Conservation (phyloP, 768 basidiomycete genomes). For the Phlebiopsis flavidoalba region DNA sequence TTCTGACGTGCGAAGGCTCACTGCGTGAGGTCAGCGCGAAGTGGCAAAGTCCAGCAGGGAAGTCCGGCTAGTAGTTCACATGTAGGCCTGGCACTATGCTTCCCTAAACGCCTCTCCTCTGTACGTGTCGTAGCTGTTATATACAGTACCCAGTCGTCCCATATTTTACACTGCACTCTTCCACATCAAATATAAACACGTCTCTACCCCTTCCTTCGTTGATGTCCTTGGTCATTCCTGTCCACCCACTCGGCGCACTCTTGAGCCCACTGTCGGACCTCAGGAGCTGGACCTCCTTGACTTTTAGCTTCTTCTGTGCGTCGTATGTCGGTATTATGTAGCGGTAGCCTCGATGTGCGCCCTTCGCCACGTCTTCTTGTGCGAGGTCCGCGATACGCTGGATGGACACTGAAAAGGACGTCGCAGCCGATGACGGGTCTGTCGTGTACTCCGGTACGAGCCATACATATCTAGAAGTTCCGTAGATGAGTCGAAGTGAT, state of each 20-base stretch:
- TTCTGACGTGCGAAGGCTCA: too few relatives aligned
- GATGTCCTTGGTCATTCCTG: constrained; percentile 2
- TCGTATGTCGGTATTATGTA: constrained; percentile 3
- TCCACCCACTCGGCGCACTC: neutral
- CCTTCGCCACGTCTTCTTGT: neutral
- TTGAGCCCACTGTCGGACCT: neutral
- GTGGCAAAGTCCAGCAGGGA: too few relatives aligned
- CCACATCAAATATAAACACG: constrained; percentile 3
- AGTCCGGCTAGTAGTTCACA: too few relatives aligned
- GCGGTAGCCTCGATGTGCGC: neutral
- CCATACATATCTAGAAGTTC: neutral
- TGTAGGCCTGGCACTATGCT: too few relatives aligned
- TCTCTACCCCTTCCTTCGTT: neutral
- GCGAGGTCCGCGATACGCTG: constrained; percentile 2
- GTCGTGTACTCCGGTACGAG: constrained; percentile 4
- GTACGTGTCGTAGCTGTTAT: too few relatives aligned
- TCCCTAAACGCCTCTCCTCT: too few relatives aligned
- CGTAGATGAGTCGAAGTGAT: neutral
- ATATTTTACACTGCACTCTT: neutral
- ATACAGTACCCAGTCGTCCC: too few relatives aligned
- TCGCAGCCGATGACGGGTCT: neutral
- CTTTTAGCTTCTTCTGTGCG: neutral
- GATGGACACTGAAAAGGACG: neutral
- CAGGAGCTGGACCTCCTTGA: constrained; percentile 3
- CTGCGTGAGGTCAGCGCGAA: too few relatives aligned